Conservation (phyloP, 2,329 filamentous ascomycete species). For the Aureobasidium sp. region DNA sequence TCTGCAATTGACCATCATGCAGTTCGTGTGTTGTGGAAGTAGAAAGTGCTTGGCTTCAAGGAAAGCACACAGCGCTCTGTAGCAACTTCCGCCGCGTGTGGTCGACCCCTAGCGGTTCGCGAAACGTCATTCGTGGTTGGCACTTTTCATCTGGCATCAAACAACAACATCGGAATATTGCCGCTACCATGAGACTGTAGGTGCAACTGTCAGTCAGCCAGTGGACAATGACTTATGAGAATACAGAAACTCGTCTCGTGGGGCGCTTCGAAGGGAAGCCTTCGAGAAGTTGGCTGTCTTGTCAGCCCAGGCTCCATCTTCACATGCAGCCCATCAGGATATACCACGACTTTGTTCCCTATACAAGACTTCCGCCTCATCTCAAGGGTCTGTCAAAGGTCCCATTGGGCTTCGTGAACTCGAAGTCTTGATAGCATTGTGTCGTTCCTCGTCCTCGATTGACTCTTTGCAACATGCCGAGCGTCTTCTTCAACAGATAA, state of each 20-base stretch:
- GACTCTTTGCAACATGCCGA: constrained; percentile 65
- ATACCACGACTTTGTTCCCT: constrained; percentile 37
- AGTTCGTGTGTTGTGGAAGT: background rate
- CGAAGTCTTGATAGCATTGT: constrained; percentile 83
- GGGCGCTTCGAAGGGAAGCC: constrained; percentile 38
- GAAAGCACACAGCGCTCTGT: background rate
- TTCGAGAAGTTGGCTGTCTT: constrained; percentile 45
- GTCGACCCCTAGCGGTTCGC: background rate
- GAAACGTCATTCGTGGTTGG: constrained; percentile 2
- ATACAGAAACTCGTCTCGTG: constrained; percentile 14
- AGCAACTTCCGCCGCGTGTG: background rate
- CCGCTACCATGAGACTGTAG: constrained; percentile 11
- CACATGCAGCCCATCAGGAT: constrained; percentile 28
- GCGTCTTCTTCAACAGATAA: constrained; percentile 69
- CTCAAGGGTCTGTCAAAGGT: constrained; percentile 20
- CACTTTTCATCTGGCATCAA: background rate
- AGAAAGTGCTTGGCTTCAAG: background rate
- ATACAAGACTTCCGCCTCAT: constrained; percentile 17
- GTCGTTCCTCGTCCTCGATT: constrained; percentile 76
- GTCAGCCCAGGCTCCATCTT: constrained; percentile 32
- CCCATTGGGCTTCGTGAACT: constrained; percentile 68
- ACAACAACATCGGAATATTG: background rate
- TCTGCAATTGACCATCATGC: no score
- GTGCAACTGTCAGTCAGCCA: background rate
- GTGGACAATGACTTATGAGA: background rate